These are phyloP conservation scores for Dittrichia graveolens DNA, from an alignment of 129 eudicot species.

Conservation along the genomic window DNA sequence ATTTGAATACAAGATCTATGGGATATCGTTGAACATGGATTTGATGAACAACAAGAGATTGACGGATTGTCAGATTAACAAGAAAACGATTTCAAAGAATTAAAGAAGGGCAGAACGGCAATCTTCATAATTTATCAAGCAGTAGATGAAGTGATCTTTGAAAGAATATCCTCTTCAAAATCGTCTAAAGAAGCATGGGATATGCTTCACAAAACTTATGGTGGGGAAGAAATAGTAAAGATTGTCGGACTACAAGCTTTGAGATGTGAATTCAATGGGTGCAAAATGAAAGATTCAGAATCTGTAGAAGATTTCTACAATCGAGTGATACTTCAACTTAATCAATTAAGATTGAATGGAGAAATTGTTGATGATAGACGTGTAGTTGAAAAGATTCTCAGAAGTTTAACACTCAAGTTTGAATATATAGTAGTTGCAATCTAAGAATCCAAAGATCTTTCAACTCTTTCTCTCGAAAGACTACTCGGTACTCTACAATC, in stretches of 20 bases:
- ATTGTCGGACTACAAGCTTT: neutral
- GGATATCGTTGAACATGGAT: neutral
- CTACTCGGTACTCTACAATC: neutral
- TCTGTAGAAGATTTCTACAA: neutral
- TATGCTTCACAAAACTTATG: neutral
- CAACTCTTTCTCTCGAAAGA: neutral
- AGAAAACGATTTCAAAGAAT: too few species aligned
- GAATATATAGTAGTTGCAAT: neutral
- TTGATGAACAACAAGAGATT: too few species aligned
- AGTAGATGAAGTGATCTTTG: neutral
- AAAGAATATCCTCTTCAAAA: neutral
- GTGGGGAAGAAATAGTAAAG: neutral
- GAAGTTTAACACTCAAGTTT: neutral
- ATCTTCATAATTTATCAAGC: constrained; percentile 1
- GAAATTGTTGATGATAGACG: neutral
- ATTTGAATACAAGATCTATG: too few species aligned
- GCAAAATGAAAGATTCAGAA: neutral
- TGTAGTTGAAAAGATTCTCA: neutral
- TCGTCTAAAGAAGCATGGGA: neutral
- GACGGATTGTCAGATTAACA: too few species aligned
- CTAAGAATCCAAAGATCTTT: neutral
- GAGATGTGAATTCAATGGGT: neutral
- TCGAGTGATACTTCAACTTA: neutral
- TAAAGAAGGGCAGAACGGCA: neutral
- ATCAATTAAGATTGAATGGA: neutral